phyloP scores from a whole-genome alignment of 2,329 filamentous ascomycete genomes.

The Sclerotinia spermophila region DNA sequence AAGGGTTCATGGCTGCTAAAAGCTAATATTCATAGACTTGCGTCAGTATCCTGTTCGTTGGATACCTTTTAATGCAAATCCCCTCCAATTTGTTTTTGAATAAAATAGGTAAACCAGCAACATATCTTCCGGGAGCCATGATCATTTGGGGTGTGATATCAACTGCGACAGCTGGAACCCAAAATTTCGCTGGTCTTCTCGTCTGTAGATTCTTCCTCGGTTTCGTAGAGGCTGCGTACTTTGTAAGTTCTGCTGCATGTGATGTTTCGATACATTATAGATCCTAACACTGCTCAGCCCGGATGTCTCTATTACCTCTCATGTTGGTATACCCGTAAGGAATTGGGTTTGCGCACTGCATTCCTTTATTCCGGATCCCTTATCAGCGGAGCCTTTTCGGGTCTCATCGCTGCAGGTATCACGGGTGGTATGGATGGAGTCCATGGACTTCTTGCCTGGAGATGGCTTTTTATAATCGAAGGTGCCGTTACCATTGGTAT shows the following conservation, averaged over 20 bases:
- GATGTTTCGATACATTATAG: neutral
- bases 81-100: constrained; percentile 48
- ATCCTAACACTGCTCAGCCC: constrained; percentile 39
- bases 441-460: constrained; percentile 57
- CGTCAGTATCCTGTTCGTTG: constrained; percentile 42
- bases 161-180: constrained; percentile 45
- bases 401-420: constrained; percentile 62
- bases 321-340: constrained; percentile 67
- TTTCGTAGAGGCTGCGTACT: constrained; percentile 54
- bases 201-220: constrained; percentile 49
- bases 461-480: constrained; percentile 69
- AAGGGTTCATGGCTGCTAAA: neutral
- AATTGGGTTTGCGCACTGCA: constrained; percentile 62
- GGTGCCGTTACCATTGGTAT: constrained; percentile 61
- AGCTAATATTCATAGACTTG: constrained; percentile 36
- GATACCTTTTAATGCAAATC: constrained; percentile 43
- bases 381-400: constrained; percentile 69
- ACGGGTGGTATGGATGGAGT: constrained; percentile 59
- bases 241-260: constrained; percentile 37
- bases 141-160: constrained; percentile 50
- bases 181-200: constrained; percentile 46
- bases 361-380: constrained; percentile 65
- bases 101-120: constrained; percentile 46
- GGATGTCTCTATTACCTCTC: constrained; percentile 61
- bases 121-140: constrained; percentile 50